phyloP scores from a whole-genome alignment of 2,329 filamentous ascomycete genomes.

The Cladophialophora carrionii region DNA sequence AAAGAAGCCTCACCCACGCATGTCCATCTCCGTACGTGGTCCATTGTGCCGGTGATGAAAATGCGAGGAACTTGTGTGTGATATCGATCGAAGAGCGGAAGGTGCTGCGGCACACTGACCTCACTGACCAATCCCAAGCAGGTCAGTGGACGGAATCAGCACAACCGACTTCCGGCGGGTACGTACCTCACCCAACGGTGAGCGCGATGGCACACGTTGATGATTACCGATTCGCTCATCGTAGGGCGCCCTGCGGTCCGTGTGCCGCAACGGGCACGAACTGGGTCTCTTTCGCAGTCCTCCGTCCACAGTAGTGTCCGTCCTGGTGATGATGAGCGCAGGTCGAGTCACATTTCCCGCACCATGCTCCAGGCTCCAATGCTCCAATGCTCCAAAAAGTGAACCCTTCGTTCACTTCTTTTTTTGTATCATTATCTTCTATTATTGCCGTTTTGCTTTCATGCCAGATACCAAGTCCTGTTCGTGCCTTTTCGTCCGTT shows the following conservation, averaged over 20 bases:
- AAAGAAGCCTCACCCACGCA: not conserved
- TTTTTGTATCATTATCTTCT: not conserved
- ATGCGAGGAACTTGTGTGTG: conserved; percentile 8
- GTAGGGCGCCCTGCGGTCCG: conserved; percentile 8
- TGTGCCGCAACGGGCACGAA: not conserved
- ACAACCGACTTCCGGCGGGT: not conserved
- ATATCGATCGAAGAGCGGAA: not conserved
- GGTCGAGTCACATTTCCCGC: conserved; percentile 3
- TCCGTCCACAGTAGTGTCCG: no score
- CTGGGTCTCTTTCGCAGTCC: not conserved
- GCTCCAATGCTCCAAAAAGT: no score
- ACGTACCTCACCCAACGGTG: conserved; percentile 9
- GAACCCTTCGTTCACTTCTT: not conserved
- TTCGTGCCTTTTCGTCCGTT: not conserved
- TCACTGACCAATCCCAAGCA: not conserved
- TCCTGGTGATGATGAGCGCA: conserved; percentile 1
- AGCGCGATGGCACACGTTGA: not conserved
- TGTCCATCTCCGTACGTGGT: not conserved
- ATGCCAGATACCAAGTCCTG: not conserved
- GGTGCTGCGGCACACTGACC: not conserved
- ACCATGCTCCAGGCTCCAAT: not conserved
- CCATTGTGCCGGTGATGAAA: not conserved
- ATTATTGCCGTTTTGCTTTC: not conserved
- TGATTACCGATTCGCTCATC: conserved; percentile 6
- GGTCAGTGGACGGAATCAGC: conserved; percentile 3